Conservation (phyloP, 1,139 yeast genomes). For the Protomyces macrosporus region DNA sequence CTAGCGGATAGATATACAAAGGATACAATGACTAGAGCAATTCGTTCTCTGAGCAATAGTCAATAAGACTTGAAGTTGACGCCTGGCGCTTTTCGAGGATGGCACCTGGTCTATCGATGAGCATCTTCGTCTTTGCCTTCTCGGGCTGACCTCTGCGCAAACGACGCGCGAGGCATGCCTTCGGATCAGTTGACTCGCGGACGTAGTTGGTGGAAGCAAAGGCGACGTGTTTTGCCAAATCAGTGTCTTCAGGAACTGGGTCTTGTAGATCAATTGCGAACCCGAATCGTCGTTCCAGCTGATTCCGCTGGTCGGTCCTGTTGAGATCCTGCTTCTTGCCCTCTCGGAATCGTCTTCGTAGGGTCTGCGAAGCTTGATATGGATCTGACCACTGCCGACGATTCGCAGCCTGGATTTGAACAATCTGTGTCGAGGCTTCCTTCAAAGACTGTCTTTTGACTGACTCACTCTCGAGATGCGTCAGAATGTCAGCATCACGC, state of each 20-base stretch:
- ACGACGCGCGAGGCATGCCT: too few relatives aligned
- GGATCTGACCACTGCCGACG: slow-evolving; percentile 32
- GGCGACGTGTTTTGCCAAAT: background rate
- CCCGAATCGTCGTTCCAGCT: background rate
- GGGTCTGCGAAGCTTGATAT: slow-evolving; percentile 30
- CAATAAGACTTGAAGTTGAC: too few relatives aligned
- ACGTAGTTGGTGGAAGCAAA: background rate
- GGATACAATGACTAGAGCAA: too few relatives aligned
- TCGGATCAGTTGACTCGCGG: too few relatives aligned
- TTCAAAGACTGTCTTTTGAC: slow-evolving; percentile 11
- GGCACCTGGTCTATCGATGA: too few relatives aligned
- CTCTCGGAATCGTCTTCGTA: slow-evolving; percentile 30
- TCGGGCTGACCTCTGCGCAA: too few relatives aligned
- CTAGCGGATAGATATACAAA: background rate
- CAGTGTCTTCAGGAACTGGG: background rate
- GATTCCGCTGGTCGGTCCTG: background rate
- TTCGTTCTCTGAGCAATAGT: too few relatives aligned
- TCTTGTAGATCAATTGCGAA: background rate
- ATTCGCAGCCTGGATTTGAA: slow-evolving; percentile 27
- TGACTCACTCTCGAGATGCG: slow-evolving; percentile 28
- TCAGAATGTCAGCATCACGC: slow-evolving; percentile 29
- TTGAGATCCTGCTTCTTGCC: slow-evolving; percentile 5
- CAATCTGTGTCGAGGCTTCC: slow-evolving; percentile 25
- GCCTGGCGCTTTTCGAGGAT: too few relatives aligned
- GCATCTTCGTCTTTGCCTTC: too few relatives aligned